These are phyloP conservation scores for Aspergillus campestris DNA, from an alignment of 495 filamentous ascomycete species.

Conservation along the genomic window DNA sequence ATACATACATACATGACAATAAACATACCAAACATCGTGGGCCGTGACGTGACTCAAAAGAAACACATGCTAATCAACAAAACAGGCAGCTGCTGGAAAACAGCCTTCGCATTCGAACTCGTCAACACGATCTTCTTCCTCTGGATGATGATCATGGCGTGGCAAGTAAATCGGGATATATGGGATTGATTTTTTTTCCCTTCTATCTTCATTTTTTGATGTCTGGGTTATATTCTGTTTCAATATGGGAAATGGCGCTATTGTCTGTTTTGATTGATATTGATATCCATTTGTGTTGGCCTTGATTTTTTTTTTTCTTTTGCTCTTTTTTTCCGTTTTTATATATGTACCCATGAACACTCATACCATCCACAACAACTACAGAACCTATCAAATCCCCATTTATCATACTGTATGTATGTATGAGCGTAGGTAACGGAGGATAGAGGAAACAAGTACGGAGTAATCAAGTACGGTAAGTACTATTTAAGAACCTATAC, in stretches of 20 bases:
- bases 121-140: constrained; percentile 78
- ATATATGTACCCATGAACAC: background rate
- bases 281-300: background rate
- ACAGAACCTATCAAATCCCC: too few species aligned
- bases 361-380: background rate
- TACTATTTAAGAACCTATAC: too few species aligned
- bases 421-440: too few species aligned
- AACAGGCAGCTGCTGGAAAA: constrained; percentile 49
- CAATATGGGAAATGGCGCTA: background rate
- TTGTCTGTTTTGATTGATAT: constrained; percentile 3
- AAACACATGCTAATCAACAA: background rate
- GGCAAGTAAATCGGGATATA: constrained; percentile 69
- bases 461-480: too few species aligned
- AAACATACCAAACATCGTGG: too few species aligned
- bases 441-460: too few species aligned
- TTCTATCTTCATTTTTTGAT: background rate
- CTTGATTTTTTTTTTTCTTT: background rate
- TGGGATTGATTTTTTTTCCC: constrained; percentile 26
- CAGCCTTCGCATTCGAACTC: constrained; percentile 56
- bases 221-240: background rate
- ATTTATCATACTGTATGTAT: too few species aligned
- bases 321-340: background rate
- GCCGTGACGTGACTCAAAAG: too few species aligned
- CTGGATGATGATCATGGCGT: constrained; percentile 92
- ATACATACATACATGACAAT: too few species aligned